A percentile compares a stretch with the other conserved stretches of the same genome.
Evolutionary conservation across 176 grass and related monocot genomes (phyloP).

Genomic region (Oropetium thomaeum): DNA sequence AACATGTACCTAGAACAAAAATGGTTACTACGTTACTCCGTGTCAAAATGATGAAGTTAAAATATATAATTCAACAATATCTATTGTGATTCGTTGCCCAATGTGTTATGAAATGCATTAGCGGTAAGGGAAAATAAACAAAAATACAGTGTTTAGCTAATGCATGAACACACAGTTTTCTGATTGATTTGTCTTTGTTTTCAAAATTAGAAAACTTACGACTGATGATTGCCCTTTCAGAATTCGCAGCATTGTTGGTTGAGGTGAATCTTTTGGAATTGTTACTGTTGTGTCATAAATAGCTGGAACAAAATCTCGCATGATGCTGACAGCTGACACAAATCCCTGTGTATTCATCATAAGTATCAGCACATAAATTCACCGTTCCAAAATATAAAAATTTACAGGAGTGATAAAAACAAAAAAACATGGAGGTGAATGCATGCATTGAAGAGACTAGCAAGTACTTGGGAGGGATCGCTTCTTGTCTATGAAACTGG

Average conservation of each 20-base stretch:
- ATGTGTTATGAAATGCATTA: background rate
- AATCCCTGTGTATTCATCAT: no score
- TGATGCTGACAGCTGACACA: slow-evolving; percentile 85
- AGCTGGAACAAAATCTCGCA: slow-evolving; percentile 92
- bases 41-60: background rate
- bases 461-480: background rate
- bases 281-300: slow-evolving; percentile 88
- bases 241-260: slow-evolving; percentile 94
- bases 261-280: slow-evolving; percentile 86
- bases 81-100: background rate
- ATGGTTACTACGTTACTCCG: background rate
- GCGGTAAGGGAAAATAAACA: background rate
- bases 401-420: background rate
- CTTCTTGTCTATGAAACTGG: background rate
- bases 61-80: background rate
- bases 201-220: slow-evolving; percentile 38
- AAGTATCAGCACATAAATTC: background rate
- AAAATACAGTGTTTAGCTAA: background rate
- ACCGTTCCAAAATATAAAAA: background rate
- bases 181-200: background rate
- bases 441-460: background rate
- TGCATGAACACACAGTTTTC: background rate
- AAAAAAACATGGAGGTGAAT: slow-evolving; percentile 1
- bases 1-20: slow-evolving; percentile 71
- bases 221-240: slow-evolving; percentile 90